Evolutionary conservation across 23 red algal genomes (phyloP).

Genomic region (Gracilariopsis chorda): DNA sequence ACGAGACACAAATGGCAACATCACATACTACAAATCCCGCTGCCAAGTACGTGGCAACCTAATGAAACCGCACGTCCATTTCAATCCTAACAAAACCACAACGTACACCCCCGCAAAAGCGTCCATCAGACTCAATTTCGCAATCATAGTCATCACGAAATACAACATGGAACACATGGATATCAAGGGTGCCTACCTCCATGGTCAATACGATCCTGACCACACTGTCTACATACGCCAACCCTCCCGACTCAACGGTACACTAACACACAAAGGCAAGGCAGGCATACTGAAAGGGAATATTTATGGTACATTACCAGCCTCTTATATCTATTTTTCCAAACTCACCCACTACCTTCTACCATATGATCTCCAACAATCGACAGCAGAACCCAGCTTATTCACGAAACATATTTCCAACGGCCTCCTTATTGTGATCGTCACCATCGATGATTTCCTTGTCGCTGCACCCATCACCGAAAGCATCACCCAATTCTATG

Average conservation of each 20-base stretch:
- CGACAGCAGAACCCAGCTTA: neutral
- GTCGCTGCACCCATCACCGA: neutral
- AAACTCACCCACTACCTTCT: neutral
- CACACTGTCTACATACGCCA: too few relatives aligned
- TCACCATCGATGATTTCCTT: neutral
- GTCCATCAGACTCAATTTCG: neutral
- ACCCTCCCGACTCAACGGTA: too few relatives aligned
- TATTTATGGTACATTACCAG: too few relatives aligned
- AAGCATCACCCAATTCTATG: neutral
- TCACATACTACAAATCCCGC: neutral
- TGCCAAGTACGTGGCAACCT: neutral
- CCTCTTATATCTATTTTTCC: too few relatives aligned
- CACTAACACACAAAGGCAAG: too few relatives aligned
- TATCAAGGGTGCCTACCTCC: too few relatives aligned
- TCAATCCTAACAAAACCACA: slow-evolving; percentile 6
- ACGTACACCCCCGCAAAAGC: neutral
- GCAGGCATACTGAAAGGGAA: too few relatives aligned
- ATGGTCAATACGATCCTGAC: too few relatives aligned
- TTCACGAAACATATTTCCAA: too few relatives aligned
- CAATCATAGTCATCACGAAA: neutral
- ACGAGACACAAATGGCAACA: neutral
- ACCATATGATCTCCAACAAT: neutral
- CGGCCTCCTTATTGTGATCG: too few relatives aligned
- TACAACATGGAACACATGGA: neutral
- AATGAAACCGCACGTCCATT: slow-evolving; percentile 18